Evolutionary conservation across 2,329 filamentous ascomycete genomes (phyloP).

Genomic region (Nemania sp.): DNA sequence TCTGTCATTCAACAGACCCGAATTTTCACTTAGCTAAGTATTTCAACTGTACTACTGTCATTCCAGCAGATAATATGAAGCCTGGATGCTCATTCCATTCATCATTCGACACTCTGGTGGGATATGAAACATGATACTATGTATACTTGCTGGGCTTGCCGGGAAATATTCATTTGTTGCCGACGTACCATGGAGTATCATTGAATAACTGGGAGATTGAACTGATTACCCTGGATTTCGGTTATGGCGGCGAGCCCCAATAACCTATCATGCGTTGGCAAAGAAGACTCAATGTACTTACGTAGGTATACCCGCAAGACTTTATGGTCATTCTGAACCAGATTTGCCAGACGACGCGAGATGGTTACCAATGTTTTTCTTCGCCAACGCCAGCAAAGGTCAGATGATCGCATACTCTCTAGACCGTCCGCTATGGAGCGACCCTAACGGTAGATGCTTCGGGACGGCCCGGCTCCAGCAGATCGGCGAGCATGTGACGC

Average conservation of each 20-base stretch:
- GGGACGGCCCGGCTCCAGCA: conserved; percentile 54
- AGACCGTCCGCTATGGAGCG: conserved; percentile 44
- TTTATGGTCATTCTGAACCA: too few relatives aligned
- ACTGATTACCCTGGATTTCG: not conserved
- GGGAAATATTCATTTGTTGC: too few relatives aligned
- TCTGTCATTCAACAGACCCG: too few relatives aligned
- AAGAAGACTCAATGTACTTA: not conserved
- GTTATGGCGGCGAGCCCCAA: not conserved
- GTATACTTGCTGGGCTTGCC: too few relatives aligned
- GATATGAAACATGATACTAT: too few relatives aligned
- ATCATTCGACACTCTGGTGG: too few relatives aligned
- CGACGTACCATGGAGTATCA: too few relatives aligned
- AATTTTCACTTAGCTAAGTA: too few relatives aligned
- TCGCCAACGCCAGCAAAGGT: conserved; percentile 38
- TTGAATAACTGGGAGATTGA: not conserved
- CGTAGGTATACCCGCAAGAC: too few relatives aligned
- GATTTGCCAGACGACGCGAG: not conserved
- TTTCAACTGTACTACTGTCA: too few relatives aligned
- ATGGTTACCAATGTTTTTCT: conserved; percentile 27
- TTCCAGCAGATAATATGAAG: too few relatives aligned
- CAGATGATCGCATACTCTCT: conserved; percentile 45
- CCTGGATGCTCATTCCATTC: too few relatives aligned
- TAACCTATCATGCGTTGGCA: not conserved
- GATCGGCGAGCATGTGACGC: conserved; percentile 37
- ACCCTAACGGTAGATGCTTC: conserved; percentile 57